Percentiles rank a stretch among this genome's conserved stretches.
These are phyloP conservation scores for Paracamarosporium sp. DNA, from an alignment of 2,329 filamentous ascomycete genomes.

Conservation along the genomic window DNA sequence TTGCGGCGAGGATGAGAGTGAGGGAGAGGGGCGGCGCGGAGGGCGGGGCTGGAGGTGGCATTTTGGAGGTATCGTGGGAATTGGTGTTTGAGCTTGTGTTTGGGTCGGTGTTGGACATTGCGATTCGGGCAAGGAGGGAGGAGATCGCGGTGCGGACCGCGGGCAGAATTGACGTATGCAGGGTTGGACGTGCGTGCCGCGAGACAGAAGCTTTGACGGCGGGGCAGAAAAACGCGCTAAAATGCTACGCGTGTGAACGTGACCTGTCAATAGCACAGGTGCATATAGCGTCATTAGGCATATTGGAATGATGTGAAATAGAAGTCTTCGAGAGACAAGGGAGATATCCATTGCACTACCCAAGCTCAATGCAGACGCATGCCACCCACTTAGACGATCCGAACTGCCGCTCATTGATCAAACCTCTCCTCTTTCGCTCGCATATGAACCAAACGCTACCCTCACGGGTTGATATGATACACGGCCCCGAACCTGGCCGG, in stretches of 20 bases:
- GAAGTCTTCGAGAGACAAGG: neutral
- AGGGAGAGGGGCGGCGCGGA: slow-evolving; percentile 60
- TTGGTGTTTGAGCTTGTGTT: neutral
- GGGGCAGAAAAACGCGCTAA: slow-evolving; percentile 22
- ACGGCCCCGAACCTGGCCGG: slow-evolving; percentile 13
- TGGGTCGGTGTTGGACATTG: neutral
- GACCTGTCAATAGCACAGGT: slow-evolving; percentile 11
- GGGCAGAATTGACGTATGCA: neutral
- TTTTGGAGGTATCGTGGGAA: neutral
- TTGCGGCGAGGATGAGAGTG: slow-evolving; percentile 93
- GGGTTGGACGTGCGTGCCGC: neutral
- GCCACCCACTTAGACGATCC: slow-evolving; percentile 1
- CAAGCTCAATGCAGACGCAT: neutral
- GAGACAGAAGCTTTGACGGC: slow-evolving; percentile 9
- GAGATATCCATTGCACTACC: neutral
- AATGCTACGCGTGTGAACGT: slow-evolving; percentile 30
- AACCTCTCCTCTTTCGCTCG: neutral
- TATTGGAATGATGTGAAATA: neutral
- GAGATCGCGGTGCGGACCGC: neutral
- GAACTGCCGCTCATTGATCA: neutral
- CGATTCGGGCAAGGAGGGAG: neutral
- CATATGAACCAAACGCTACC: slow-evolving; percentile 10
- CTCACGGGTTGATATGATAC: slow-evolving; percentile 24
- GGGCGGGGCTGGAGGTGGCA: slow-evolving; percentile 8
- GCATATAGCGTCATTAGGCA: neutral